Conservation (phyloP, 1,139 yeast genomes). For the Starmera stellimalicola region DNA sequence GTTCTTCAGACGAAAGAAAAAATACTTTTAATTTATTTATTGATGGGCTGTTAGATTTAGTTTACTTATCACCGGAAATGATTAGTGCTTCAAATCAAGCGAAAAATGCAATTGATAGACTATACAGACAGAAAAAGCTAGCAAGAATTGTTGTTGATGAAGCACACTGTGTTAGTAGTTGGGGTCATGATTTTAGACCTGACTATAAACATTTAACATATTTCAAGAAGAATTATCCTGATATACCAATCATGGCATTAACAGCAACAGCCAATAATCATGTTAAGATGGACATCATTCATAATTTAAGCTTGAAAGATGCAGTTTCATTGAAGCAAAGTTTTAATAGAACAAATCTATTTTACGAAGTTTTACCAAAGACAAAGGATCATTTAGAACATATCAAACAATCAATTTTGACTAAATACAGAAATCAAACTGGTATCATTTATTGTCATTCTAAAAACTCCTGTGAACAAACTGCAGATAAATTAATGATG, state of each 20-base stretch:
- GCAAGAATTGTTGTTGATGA: slow-evolving; percentile 94
- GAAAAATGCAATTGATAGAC: slow-evolving; percentile 48
- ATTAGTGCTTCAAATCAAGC: slow-evolving; percentile 68
- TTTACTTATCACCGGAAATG: slow-evolving; percentile 95
- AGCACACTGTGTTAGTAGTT: slow-evolving; percentile 96
- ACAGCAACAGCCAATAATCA: slow-evolving; percentile 97
- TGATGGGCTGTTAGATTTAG: slow-evolving; percentile 60
- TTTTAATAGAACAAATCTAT: slow-evolving; percentile 82
- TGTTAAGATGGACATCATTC: slow-evolving; percentile 79
- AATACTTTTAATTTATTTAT: slow-evolving; percentile 54
- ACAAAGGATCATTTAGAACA: slow-evolving; percentile 47
- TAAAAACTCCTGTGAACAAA: slow-evolving; percentile 78
- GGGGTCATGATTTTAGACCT: slow-evolving; percentile 99
- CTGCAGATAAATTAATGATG: slow-evolving; percentile 49
- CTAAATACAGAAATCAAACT: slow-evolving; percentile 46
- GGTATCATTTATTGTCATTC: slow-evolving; percentile 96
- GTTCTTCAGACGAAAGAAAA: slow-evolving; percentile 52
- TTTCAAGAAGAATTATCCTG: slow-evolving; percentile 66
- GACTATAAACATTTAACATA: slow-evolving; percentile 78
- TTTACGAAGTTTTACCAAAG: slow-evolving; percentile 68
- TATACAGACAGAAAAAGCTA: slow-evolving; percentile 46
- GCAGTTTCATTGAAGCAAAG: slow-evolving; percentile 48
- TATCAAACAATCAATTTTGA: slow-evolving; percentile 46
- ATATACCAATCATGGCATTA: slow-evolving; percentile 86
- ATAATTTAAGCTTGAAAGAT: slow-evolving; percentile 48